Evolutionary conservation across 345 rosid genomes (phyloP).

Genomic region (Populus nigra): DNA sequence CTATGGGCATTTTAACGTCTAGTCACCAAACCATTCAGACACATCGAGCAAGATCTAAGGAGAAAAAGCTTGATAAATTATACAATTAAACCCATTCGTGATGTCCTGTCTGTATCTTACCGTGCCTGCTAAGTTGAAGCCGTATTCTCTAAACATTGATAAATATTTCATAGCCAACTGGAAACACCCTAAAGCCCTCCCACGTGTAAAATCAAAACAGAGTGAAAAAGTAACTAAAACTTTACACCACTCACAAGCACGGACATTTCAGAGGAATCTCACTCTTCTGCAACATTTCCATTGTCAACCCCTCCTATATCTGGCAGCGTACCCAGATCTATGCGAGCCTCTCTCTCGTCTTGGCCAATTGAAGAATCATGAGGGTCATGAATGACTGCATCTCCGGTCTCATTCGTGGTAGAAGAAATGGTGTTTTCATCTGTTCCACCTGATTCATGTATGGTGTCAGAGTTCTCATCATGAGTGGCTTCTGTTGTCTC

Average conservation of each 20-base stretch:
- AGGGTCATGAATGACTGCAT: conserved; percentile 27
- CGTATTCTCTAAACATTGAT: conserved; percentile 13
- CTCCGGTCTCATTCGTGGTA: conserved; percentile 22
- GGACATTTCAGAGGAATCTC: conserved; percentile 13
- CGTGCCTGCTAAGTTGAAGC: conserved; percentile 16
- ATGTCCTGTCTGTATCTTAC: background rate
- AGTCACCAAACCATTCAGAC: background rate
- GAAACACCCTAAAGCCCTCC: conserved; percentile 3
- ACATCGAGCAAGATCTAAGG: background rate
- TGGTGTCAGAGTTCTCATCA: conserved; percentile 14
- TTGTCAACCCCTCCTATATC: conserved; percentile 38
- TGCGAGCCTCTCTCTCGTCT: conserved; percentile 46
- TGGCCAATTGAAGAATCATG: conserved; percentile 34
- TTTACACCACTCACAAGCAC: conserved; percentile 16
- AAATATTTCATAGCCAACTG: conserved; percentile 6
- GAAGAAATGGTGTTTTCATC: conserved; percentile 32
- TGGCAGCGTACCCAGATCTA: conserved; percentile 51
- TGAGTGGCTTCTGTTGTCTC: conserved; percentile 27
- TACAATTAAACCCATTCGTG: background rate
- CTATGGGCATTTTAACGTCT: background rate
- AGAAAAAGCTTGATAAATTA: background rate
- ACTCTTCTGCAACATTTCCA: conserved; percentile 47
- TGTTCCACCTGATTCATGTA: conserved; percentile 28
- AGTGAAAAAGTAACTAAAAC: conserved; percentile 12
- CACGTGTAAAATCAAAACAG: conserved; percentile 20